Evolutionary conservation across 176 grass and related monocot genomes (phyloP).

Genomic region (Oryza glumipatula): DNA sequence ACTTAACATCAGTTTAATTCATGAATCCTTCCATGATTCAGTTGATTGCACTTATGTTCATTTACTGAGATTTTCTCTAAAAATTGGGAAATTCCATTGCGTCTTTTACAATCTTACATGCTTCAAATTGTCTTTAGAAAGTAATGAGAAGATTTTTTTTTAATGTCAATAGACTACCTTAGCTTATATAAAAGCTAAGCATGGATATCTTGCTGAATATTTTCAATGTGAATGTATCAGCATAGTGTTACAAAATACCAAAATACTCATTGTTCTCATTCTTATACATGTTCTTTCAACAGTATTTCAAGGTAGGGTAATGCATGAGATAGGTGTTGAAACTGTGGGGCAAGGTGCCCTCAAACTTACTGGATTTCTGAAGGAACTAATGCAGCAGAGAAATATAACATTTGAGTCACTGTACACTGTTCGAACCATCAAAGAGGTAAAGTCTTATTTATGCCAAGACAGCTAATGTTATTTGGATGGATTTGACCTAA

Average conservation of each 20-base stretch:
- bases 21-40: not conserved
- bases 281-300: conserved; percentile 49
- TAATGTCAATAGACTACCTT: not conserved
- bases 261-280: conserved; percentile 10
- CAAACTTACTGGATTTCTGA: conserved; percentile 92
- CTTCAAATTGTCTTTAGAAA: conserved; percentile 1
- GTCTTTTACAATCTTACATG: not conserved
- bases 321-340: conserved; percentile 87
- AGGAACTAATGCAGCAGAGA: conserved; percentile 78
- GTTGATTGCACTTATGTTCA: conserved; percentile 14
- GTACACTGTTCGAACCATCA: conserved; percentile 87
- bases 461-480: not conserved
- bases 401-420: conserved; percentile 75
- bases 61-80: not conserved
- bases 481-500: not conserved
- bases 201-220: not conserved
- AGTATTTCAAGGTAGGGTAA: conserved; percentile 83
- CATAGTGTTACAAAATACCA: not conserved
- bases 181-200: not conserved
- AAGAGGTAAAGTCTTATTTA: conserved; percentile 68
- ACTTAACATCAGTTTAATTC: not conserved
- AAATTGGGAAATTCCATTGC: not conserved
- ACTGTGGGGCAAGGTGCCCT: conserved; percentile 81
- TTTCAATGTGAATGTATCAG: not conserved
- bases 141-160: not conserved